These are phyloP conservation scores for Sordaria brevicollis DNA, from an alignment of 495 filamentous ascomycete genomes.

Conservation along the genomic window DNA sequence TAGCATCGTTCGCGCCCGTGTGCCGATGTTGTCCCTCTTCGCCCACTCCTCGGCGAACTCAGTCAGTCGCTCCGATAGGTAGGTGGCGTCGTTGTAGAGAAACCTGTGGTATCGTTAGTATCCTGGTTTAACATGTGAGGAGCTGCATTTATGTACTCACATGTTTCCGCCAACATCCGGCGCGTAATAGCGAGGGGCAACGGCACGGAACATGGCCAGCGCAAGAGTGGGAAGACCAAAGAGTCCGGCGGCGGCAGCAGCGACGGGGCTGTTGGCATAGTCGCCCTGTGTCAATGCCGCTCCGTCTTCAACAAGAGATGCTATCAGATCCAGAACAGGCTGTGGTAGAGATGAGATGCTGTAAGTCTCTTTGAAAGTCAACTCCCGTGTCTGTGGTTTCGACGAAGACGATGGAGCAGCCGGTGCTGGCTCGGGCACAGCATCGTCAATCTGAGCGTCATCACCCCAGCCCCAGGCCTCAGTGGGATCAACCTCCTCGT, in stretches of 20 bases:
- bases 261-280: conserved; percentile 38
- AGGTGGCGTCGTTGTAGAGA: conserved; percentile 84
- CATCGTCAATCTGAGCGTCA: conserved; percentile 24
- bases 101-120: conserved; percentile 38
- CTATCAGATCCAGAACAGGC: conserved; percentile 60
- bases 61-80: conserved; percentile 64
- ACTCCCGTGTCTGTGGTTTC: conserved; percentile 26
- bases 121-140: too few species aligned
- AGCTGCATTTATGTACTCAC: conserved; percentile 34
- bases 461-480: conserved; percentile 73
- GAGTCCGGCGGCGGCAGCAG: conserved; percentile 63
- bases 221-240: conserved; percentile 74
- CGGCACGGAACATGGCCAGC: conserved; percentile 84
- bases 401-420: conserved; percentile 10
- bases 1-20: conserved; percentile 40
- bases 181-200: conserved; percentile 70
- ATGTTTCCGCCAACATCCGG: conserved; percentile 61
- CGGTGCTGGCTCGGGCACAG: neutral
- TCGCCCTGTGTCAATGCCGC: conserved; percentile 42
- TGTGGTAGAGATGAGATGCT: conserved; percentile 79
- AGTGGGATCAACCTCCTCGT: conserved; percentile 34
- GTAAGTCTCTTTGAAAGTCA: conserved; percentile 79
- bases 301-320: conserved; percentile 59
- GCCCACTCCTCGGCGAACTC: conserved; percentile 45
- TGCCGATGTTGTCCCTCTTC: conserved; percentile 29